Base-by-base conservation (phyloP, 441 rosid species). In the Adansonia rubrostipa region DNA sequence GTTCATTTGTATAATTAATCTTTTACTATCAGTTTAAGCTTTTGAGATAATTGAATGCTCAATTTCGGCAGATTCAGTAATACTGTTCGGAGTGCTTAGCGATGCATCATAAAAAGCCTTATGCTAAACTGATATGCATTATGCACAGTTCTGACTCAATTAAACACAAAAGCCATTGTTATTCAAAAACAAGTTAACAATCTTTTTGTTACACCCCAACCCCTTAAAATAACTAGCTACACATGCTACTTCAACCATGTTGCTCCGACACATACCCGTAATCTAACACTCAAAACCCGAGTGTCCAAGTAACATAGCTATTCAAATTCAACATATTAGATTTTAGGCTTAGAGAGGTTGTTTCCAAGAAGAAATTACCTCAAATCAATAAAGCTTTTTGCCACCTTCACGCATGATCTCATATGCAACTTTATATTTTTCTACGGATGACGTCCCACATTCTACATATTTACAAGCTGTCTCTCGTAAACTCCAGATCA, bases 401-500 rank as follows among this genome's bases (percentile, higher is more conserved):
- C 91, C 92, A 65, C 92, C 98, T 63, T 93, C 96, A 40, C 90
- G 91, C 90, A 91, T 82, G 40, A 88, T 89, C 84, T 94, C 95
- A 85, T 87, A 84, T 6, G 94, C 95, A 73, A 92, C 88, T 82
- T 90, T 94, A 87, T 89, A 92, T 78, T 88, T 92, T 71, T 86
- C 96, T 68, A 91, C 77, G 14, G 97, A 91, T 14, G 88, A 67
- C 64, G 92, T 73, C 9, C 97, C 96, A 60, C 87, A 87, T 82
- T 92, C 97, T 76, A 92, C 81, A 80, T 86, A 95, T 88, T 88
- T 92, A 82, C 93, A 81, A 42, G 94, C 96, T 75, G 95, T 84
- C 83, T 92, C 97, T 78, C 89, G 87, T 79, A 95, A 83, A 88
- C 97, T 93, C 97, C 97, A 92, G 22, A 77, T 75, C 89, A 95